Conservation (phyloP, 2,329 filamentous ascomycete genomes). For the Arthrobotrys sphaeroides region DNA sequence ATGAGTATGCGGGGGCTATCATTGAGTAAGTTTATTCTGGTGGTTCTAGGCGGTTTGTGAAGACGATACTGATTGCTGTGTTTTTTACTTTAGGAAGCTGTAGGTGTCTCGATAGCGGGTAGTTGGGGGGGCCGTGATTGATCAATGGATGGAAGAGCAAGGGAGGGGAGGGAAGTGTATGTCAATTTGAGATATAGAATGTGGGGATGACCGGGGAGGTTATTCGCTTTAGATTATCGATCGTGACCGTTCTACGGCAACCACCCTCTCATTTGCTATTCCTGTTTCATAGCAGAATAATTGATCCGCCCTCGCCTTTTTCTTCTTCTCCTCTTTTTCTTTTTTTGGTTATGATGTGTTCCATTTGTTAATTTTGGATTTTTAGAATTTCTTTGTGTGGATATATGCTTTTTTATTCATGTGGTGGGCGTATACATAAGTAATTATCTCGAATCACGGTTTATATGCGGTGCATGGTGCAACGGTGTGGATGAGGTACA, state of each 20-base stretch:
- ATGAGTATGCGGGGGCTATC: slow-evolving; percentile 92
- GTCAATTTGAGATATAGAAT: slow-evolving; percentile 35
- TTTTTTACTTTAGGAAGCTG: slow-evolving; percentile 37
- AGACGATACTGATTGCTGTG: not conserved
- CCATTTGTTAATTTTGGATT: too few species aligned
- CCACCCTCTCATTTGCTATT: not conserved
- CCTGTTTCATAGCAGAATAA: slow-evolving; percentile 42
- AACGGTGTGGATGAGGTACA: too few species aligned
- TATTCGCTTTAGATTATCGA: not conserved
- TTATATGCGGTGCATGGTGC: too few species aligned
- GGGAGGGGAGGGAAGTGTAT: slow-evolving; percentile 3
- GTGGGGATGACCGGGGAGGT: slow-evolving; percentile 8
- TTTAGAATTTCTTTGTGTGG: too few species aligned
- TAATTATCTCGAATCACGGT: too few species aligned
- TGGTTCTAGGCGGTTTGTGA: not conserved
- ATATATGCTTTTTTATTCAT: slow-evolving; percentile 2
- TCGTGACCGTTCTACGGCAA: not conserved
- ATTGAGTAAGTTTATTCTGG: slow-evolving; percentile 67
- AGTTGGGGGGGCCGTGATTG: not conserved
- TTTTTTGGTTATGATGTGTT: not conserved
- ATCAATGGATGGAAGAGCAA: not conserved
- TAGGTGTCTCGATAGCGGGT: slow-evolving; percentile 1
- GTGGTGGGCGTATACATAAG: not conserved
- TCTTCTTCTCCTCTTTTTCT: not conserved
- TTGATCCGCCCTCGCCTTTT: slow-evolving; percentile 16